phyloP scores from a whole-genome alignment of 1,284 basidiomycete species.

The Pseudozyma pruni region DNA sequence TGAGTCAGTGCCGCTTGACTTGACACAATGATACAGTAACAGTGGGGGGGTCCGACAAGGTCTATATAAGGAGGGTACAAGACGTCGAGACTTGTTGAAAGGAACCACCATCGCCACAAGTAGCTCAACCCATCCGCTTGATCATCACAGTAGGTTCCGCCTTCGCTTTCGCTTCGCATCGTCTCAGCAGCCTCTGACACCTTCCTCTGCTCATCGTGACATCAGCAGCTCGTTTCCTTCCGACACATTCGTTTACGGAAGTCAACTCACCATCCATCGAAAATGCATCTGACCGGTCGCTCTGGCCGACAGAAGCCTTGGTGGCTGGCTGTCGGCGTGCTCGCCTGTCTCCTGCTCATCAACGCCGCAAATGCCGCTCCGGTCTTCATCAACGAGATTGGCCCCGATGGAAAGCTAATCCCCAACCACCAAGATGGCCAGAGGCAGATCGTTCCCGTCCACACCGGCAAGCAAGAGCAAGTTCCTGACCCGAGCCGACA shows the following conservation, averaged over 20 bases:
- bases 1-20: too few species aligned
- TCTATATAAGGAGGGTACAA: too few species aligned
- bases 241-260: background rate
- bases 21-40: too few species aligned
- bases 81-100: too few species aligned
- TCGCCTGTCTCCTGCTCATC: slow-evolving; percentile 14
- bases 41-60: too few species aligned
- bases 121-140: background rate
- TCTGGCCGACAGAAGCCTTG: slow-evolving; percentile 16
- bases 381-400: background rate
- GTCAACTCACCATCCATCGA: background rate
- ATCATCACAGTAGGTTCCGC: slow-evolving; percentile 1
- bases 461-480: too few species aligned
- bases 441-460: too few species aligned
- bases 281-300: slow-evolving; percentile 20
- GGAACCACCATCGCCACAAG: slow-evolving; percentile 7
- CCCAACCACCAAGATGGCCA: too few species aligned
- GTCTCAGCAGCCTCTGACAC: too few species aligned
- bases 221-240: background rate
- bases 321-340: slow-evolving; percentile 24
- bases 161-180: too few species aligned
- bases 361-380: slow-evolving; percentile 12
- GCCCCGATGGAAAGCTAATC: background rate
- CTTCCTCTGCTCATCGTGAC: too few species aligned
- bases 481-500: too few species aligned